These are phyloP conservation scores for Achlya hypogyna DNA, from an alignment of 352 stramenopile species.

Conservation along the genomic window DNA sequence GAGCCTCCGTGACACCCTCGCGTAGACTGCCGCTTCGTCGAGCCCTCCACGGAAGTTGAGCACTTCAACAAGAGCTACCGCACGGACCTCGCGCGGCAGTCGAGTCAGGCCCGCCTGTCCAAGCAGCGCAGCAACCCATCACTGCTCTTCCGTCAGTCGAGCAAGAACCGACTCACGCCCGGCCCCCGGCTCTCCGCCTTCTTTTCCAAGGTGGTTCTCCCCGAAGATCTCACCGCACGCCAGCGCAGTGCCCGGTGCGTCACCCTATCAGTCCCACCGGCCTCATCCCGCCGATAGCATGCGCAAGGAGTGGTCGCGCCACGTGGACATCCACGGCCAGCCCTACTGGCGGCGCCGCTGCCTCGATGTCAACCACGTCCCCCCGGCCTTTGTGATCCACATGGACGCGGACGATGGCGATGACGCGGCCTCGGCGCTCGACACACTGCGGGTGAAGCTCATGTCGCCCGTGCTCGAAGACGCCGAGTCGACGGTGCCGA, in stretches of 20 bases:
- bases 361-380: neutral
- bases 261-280: neutral
- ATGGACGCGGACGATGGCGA: slow-evolving; percentile 37
- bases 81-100: neutral
- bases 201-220: slow-evolving; percentile 1
- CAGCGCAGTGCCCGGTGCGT: neutral
- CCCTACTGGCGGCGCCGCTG: slow-evolving; percentile 52
- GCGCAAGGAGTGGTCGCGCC: slow-evolving; percentile 72
- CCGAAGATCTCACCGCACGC: neutral
- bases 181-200: slow-evolving; percentile 11
- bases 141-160: neutral
- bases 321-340: slow-evolving; percentile 51
- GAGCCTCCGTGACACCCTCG: neutral
- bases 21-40: slow-evolving; percentile 5
- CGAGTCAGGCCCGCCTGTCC: neutral
- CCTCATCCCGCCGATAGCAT: slow-evolving; percentile 24
- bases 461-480: neutral
- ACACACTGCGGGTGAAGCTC: neutral
- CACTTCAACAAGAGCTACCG: slow-evolving; percentile 2
- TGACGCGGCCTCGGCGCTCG: slow-evolving; percentile 9
- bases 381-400: neutral
- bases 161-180: neutral
- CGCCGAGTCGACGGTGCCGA: neutral
- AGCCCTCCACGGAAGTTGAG: neutral
- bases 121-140: neutral